Evolutionary conservation across 2,329 filamentous ascomycete genomes (phyloP).

Genomic region (Verticillium albo-atrum): DNA sequence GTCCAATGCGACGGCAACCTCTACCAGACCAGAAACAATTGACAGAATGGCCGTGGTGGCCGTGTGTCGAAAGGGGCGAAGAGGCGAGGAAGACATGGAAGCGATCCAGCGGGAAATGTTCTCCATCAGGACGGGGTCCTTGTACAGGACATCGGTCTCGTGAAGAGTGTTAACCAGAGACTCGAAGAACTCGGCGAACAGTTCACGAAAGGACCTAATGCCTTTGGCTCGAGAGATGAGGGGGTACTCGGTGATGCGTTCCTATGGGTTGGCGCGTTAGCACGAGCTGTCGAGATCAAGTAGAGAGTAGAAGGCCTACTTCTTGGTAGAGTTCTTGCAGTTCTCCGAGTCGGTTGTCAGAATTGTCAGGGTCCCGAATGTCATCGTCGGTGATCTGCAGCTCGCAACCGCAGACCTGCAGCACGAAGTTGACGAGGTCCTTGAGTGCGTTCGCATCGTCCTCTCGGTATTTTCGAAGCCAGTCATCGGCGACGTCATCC

Average conservation of each 20-base stretch:
- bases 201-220: conserved; percentile 71
- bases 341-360: conserved; percentile 70
- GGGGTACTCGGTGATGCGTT: conserved; percentile 85
- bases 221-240: conserved; percentile 78
- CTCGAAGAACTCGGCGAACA: conserved; percentile 74
- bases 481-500: conserved; percentile 54
- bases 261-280: conserved; percentile 34
- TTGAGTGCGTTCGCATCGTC: conserved; percentile 52
- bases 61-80: conserved; percentile 90
- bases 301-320: conserved; percentile 36
- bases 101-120: conserved; percentile 88
- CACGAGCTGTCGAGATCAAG: not conserved
- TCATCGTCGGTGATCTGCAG: conserved; percentile 75
- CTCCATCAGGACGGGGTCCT: conserved; percentile 72
- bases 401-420: conserved; percentile 74
- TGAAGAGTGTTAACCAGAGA: conserved; percentile 74
- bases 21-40: conserved; percentile 73
- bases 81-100: conserved; percentile 82
- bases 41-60: conserved; percentile 80
- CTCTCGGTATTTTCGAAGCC: conserved; percentile 53
- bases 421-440: conserved; percentile 62
- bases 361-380: conserved; percentile 85
- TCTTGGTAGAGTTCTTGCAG: conserved; percentile 86
- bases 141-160: conserved; percentile 77
- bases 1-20: conserved; percentile 66